Base-by-base conservation (phyloP, 768 basidiomycete genomes). In the Mycena indigotica region DNA sequence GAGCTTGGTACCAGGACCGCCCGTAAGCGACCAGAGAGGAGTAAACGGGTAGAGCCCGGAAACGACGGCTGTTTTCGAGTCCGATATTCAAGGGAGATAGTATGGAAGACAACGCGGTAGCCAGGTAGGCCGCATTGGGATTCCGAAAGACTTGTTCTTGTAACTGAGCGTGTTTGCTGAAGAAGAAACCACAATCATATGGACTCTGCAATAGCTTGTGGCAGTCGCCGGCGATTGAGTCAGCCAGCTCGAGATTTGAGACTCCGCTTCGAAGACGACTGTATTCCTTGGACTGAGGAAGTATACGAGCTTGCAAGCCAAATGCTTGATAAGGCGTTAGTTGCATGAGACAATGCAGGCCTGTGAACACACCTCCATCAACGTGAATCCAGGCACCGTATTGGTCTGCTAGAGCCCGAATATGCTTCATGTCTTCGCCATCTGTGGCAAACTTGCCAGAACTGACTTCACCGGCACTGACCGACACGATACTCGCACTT, bases 181-280 rank as follows among this genome's bases (percentile, higher is more conserved):
- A 60, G 50, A 63, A 60, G 16, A 63, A 60, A 2, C 62, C 62
- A 39, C 62, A 63, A 17, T 63, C 62, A 28, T 63, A 60, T 0
- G 62, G 52, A n/a, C 52, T 50, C 17, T 63, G 55, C 28, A 63
- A 13, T 2, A 63, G 53, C 49, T 59, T 63, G 32, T 63, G 62
- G 8, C 58, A 58, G 24, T 63, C 62, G 0, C 62, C 62, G 15
- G 62, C 48, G 19, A 63, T 45, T 1, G 62, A 63, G 28, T 63
- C 58, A 4, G 58, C 62, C 2, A 63, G 50, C n/a, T 60, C 40
- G 6, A 63, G 12, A 2, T 32, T 25, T 0, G 38, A 23, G 17
- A 63, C 55, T 8, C 52, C 62, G 0, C 56, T 58, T 4, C 13
- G 41, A 21, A 63, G 52, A 1, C 39, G 16, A 2, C 24, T 21